Evolutionary conservation across 495 filamentous ascomycete species (phyloP).

Genomic region (Neurospora terricola): DNA sequence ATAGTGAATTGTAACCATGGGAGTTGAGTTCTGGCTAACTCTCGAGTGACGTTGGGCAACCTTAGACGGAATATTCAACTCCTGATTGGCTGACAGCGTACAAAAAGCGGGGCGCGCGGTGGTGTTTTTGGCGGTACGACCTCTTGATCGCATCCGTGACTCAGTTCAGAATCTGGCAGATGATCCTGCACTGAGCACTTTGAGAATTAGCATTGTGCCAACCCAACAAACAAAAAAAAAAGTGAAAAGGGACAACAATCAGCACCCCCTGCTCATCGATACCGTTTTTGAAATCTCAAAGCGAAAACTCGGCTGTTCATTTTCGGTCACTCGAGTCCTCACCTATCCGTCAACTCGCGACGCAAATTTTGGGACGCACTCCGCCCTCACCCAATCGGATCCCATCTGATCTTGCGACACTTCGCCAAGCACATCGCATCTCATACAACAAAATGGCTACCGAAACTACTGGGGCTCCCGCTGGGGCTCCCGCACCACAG

Average conservation of each 20-base stretch:
- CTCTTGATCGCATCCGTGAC: background rate
- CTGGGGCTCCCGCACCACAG: slow-evolving; percentile 1
- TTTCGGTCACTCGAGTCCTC: background rate
- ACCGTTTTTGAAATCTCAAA: background rate
- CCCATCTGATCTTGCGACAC: background rate
- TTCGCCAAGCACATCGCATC: background rate
- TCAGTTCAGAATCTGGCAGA: background rate
- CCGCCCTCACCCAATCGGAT: background rate
- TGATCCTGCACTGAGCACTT: background rate
- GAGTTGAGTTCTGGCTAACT: background rate
- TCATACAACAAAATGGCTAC: slow-evolving; percentile 15
- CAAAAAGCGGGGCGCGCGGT: background rate
- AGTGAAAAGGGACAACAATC: background rate
- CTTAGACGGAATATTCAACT: background rate
- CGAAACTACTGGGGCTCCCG: slow-evolving; percentile 12
- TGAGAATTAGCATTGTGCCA: background rate
- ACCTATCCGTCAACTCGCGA: background rate
- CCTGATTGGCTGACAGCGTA: background rate
- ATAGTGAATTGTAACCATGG: background rate
- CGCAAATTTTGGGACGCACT: background rate
- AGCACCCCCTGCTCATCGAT: background rate
- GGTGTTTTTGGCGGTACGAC: background rate
- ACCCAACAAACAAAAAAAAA: background rate
- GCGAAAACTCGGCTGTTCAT: background rate
- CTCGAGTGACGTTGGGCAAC: background rate